Evolutionary conservation across 352 stramenopile species (phyloP).

Genomic region (Elongisporangium senticosum): DNA sequence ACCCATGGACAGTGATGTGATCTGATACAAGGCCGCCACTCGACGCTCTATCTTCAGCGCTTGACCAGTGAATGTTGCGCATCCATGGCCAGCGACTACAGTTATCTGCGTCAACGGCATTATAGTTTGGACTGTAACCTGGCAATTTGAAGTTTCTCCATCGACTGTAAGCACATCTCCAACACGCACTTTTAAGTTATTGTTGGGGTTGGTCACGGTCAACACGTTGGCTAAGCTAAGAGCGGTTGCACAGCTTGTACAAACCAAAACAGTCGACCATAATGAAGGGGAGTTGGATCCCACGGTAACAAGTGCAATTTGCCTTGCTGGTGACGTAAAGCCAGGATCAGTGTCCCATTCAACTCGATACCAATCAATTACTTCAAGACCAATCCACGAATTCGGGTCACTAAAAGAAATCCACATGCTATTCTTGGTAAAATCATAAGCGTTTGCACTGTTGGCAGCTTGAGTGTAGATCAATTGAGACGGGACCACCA

Average conservation of each 20-base stretch:
- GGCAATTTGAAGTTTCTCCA: constrained; percentile 39
- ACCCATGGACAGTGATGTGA: constrained; percentile 86
- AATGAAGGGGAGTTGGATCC: constrained; percentile 6
- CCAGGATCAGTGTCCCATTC: constrained; percentile 83
- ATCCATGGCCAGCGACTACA: constrained; percentile 37
- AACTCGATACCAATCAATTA: constrained; percentile 84
- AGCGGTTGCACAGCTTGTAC: constrained; percentile 37
- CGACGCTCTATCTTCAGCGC: constrained; percentile 44
- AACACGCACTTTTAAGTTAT: constrained; percentile 14
- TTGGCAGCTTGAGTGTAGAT: constrained; percentile 12
- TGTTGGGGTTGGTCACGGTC: constrained; percentile 27
- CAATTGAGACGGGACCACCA: constrained; percentile 50
- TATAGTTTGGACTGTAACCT: constrained; percentile 22
- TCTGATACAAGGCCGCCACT: constrained; percentile 59
- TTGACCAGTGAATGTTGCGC: constrained; percentile 32
- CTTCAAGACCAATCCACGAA: constrained; percentile 67
- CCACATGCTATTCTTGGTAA: constrained; percentile 54
- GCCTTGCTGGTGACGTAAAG: constrained; percentile 44
- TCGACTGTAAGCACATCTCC: constrained; percentile 52
- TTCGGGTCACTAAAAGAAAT: constrained; percentile 64
- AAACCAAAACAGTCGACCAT: constrained; percentile 31
- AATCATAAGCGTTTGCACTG: constrained; percentile 46
- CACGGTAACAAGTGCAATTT: constrained; percentile 30
- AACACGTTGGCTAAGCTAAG: constrained; percentile 18
- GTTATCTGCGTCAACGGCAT: constrained; percentile 21